These are phyloP conservation scores for Fraxinus quadrangulata DNA, from an alignment of 257 asterid genomes.

Conservation along the genomic window DNA sequence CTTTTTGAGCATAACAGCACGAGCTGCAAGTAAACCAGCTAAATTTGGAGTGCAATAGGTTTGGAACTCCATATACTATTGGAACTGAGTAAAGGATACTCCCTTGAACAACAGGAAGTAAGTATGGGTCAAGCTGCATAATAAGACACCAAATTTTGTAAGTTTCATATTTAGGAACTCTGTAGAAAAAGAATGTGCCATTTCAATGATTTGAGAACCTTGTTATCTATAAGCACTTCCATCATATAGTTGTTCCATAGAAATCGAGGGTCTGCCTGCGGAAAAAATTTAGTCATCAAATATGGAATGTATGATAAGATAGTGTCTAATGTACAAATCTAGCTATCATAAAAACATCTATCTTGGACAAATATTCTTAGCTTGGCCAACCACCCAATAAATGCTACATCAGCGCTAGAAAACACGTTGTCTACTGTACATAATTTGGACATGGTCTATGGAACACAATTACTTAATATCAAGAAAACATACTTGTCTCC, in stretches of 20 bases:
- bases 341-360: not conserved
- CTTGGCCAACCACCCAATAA: conserved; percentile 7
- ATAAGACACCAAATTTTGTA: conserved; percentile 33
- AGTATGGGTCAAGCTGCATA: conserved; percentile 87
- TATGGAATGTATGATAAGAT: conserved; percentile 6
- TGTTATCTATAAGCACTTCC: conserved; percentile 81
- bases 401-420: conserved; percentile 14
- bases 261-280: conserved; percentile 89
- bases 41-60: conserved; percentile 3
- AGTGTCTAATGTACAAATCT: conserved; percentile 6
- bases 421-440: conserved; percentile 2
- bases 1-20: conserved; percentile 5
- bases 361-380: conserved; percentile 7
- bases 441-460: not conserved
- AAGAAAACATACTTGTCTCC: conserved; percentile 84
- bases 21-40: conserved; percentile 23
- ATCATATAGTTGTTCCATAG: conserved; percentile 89
- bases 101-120: conserved; percentile 97
- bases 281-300: not conserved
- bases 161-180: conserved; percentile 16
- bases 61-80: too few relatives aligned
- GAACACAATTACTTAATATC: not conserved
- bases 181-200: conserved; percentile 13
- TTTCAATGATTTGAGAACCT: conserved; percentile 47
- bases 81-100: conserved; percentile 68